Base-by-base conservation (phyloP, 768 basidiomycete species). In the Trametes elegans region DNA sequence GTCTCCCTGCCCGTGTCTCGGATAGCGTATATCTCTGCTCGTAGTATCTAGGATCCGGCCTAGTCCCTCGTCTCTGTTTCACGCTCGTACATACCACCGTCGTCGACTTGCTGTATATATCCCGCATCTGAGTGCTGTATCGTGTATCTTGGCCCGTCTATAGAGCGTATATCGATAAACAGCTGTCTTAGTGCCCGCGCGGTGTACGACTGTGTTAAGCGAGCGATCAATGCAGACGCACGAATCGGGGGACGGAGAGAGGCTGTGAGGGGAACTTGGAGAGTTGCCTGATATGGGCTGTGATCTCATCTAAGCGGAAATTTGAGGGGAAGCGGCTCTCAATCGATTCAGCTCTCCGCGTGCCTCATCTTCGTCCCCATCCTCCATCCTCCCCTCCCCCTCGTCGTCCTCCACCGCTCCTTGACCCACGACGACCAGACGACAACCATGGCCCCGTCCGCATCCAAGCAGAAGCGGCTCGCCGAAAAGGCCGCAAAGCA, bases 401-500 rank as follows among this genome's bases (percentile, higher is more conserved):
- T 10, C 34, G 13, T 56, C 43, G 27, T 24, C 40, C 16, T 49
- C 43, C 36, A 2, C 18, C 43, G 38, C 41, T 24, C 32, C 32
- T 45, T 42, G 4, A 21, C 47, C 53, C 35, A 11, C 34, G 34
- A 6, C 26, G 18, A 43, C 24, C 13, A 14, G 13, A 43, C 41
- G 24, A 18, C 18, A 43, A 59, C 26, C 42, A 68, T 68, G 67
- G 57, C 90, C 0, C 88, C 89, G 41, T 91, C 90, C 48, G 79
- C 87, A 23, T 89, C 90, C 42, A 92, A 92, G 69, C 91, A 93
- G 72, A 98, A 98, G 72, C 85, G 96, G 43, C 82, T 97, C 53
- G 94, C 92, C 58, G 95, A 96, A 72, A 97, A 97, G 73, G 93
- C 87, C 18, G 90, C 89, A 56, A 90, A 90, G 70, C 82, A 87